Percentiles rank a stretch among this genome's conserved stretches.
Conservation (phyloP, 2,329 filamentous ascomycete genomes). For the Tolypocladium paradoxum region DNA sequence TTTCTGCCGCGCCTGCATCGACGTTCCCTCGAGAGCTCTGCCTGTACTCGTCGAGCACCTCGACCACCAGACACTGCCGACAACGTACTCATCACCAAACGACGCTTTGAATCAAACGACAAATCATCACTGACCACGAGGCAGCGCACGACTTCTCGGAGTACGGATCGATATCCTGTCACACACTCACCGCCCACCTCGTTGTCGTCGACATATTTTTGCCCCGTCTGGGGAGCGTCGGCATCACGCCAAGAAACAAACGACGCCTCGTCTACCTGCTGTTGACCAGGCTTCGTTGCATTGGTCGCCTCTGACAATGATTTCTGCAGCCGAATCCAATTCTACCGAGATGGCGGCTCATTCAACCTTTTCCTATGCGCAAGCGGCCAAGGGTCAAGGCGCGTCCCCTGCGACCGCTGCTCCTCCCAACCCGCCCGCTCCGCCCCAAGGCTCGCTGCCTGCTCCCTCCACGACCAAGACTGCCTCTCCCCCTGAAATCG, state of each 20-base stretch:
- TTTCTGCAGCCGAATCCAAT: constrained; percentile 15
- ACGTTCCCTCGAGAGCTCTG: background rate
- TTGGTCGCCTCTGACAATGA: constrained; percentile 15
- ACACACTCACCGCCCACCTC: background rate
- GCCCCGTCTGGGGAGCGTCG: constrained; percentile 10
- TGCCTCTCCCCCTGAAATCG: constrained; percentile 10
- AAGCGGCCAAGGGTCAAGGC: constrained; percentile 77
- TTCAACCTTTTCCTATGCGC: constrained; percentile 80
- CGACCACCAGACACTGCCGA: background rate
- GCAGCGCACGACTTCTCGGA: background rate
- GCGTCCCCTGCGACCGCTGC: constrained; percentile 18
- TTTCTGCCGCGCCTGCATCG: background rate
- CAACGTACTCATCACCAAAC: background rate
- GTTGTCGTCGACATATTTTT: constrained; percentile 1
- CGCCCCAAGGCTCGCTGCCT: constrained; percentile 16
- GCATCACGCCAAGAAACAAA: constrained; percentile 5
- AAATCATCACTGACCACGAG: background rate
- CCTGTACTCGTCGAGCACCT: background rate
- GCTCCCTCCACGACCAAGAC: constrained; percentile 16
- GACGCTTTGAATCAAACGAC: background rate
- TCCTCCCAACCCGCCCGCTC: constrained; percentile 11
- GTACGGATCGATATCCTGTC: background rate
- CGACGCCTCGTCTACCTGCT: constrained; percentile 5
- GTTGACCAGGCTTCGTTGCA: constrained; percentile 9
- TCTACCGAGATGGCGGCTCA: constrained; percentile 38